Evolutionary conservation across 1,284 basidiomycete genomes (phyloP).

Genomic region (Coriolopsis trogii): DNA sequence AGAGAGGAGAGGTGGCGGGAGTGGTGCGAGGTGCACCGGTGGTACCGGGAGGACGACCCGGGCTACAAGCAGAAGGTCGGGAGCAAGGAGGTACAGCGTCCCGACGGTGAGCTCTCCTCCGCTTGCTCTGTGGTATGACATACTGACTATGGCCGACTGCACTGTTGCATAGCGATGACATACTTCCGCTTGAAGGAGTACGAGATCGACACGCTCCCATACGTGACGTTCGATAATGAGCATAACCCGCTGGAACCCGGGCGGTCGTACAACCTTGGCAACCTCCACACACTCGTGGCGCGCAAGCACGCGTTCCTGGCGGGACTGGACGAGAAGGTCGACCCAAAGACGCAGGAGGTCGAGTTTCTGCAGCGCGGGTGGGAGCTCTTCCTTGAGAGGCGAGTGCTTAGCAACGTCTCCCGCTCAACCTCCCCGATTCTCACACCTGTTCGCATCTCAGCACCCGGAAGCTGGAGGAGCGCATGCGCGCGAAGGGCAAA

Average conservation of each 20-base stretch:
- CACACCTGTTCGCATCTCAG: neutral
- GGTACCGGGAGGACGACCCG: conserved; percentile 4
- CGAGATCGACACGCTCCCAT: conserved; percentile 11
- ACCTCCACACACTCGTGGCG: conserved; percentile 7
- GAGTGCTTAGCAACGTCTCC: neutral
- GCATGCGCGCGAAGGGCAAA: conserved; percentile 2
- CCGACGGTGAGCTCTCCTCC: conserved; percentile 9
- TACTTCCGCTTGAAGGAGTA: conserved; percentile 6
- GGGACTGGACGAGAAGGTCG: conserved; percentile 1
- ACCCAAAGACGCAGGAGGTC: conserved; percentile 3
- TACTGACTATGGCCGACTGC: neutral
- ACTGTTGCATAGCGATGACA: conserved; percentile 1
- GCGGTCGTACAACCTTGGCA: conserved; percentile 3
- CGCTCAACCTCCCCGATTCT: neutral
- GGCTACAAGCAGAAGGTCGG: conserved; percentile 8
- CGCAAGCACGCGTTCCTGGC: conserved; percentile 11
- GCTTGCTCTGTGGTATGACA: too few species aligned
- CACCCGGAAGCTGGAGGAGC: neutral
- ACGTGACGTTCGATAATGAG: conserved; percentile 3
- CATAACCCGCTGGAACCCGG: conserved; percentile 2
- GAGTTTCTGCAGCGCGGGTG: conserved; percentile 8
- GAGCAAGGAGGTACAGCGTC: conserved; percentile 5
- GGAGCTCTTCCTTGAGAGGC: conserved; percentile 4
- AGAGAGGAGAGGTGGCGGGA: conserved; percentile 3
- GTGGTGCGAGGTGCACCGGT: conserved; percentile 7